Percentiles rank a stretch among this genome's conserved stretches.
Evolutionary conservation across 2,329 filamentous ascomycete genomes (phyloP).

Genomic region (Pseudocercospora pini-densiflorae): DNA sequence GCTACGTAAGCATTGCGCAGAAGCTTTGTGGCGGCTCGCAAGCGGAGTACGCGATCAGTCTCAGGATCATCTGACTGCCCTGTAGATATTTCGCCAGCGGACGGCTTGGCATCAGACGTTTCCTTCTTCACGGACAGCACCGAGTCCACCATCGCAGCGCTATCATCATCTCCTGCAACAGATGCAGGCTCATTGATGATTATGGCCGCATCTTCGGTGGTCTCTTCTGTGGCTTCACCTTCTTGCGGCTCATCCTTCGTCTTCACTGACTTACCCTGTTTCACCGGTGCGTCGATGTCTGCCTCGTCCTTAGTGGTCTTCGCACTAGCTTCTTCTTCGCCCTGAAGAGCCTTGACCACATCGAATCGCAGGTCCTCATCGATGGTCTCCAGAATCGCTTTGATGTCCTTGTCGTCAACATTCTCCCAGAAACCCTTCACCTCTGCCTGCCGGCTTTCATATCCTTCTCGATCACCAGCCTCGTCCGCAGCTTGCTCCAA

Average conservation of each 20-base stretch:
- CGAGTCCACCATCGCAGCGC: constrained; percentile 3
- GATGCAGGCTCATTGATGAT: constrained; percentile 34
- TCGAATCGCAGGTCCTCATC: constrained; percentile 66
- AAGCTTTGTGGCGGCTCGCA: constrained; percentile 50
- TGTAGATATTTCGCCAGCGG: constrained; percentile 10
- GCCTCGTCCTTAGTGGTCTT: constrained; percentile 40
- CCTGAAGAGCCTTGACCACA: constrained; percentile 65
- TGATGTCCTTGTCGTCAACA: constrained; percentile 79
- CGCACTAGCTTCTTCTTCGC: constrained; percentile 42
- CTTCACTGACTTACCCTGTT: constrained; percentile 24
- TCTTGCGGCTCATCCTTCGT: constrained; percentile 10
- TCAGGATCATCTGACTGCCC: constrained; percentile 18
- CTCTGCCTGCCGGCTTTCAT: constrained; percentile 72
- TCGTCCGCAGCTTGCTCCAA: constrained; percentile 78
- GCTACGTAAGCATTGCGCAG: constrained; percentile 81
- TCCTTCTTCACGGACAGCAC: constrained; percentile 12
- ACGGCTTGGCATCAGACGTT: constrained; percentile 13
- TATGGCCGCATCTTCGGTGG: constrained; percentile 38
- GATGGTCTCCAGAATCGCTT: constrained; percentile 65
- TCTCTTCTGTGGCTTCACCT: constrained; percentile 27
- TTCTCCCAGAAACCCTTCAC: constrained; percentile 81
- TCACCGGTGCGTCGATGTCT: constrained; percentile 40
- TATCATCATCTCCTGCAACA: constrained; percentile 10
- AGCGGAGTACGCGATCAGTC: constrained; percentile 36
- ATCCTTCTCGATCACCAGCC: constrained; percentile 71